phyloP scores from a whole-genome alignment of 306 rosid species.

The Cicer chorassanicum region DNA sequence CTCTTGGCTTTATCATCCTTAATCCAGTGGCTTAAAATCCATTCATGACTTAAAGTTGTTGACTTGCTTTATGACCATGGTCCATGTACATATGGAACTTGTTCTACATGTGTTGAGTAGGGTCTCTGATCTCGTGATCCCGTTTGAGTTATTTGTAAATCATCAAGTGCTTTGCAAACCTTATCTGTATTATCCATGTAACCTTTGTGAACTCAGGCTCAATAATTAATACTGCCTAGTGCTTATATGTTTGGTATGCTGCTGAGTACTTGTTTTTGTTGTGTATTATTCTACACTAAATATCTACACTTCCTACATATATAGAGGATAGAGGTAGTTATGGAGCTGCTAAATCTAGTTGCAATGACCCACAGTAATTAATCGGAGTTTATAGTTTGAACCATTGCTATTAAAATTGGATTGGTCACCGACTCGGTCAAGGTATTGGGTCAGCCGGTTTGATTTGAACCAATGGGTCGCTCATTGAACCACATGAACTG shows the following conservation, averaged over 20 bases:
- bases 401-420: no score
- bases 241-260: conserved; percentile 6
- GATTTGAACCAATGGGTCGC: no score
- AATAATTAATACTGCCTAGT: not conserved
- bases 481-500: no score
- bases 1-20: not conserved
- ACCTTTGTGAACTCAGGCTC: not conserved
- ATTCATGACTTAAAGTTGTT: not conserved
- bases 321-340: conserved; percentile 6
- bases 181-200: not conserved
- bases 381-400: not conserved
- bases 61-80: conserved; percentile 1
- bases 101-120: not conserved
- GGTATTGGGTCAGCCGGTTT: no score
- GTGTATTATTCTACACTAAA: not conserved
- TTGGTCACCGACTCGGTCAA: no score
- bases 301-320: not conserved
- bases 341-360: conserved; percentile 4
- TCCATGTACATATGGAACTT: conserved; percentile 2
- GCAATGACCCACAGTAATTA: conserved; percentile 3
- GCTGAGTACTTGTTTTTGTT: conserved; percentile 27
- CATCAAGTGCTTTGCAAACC: not conserved
- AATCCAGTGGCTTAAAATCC: not conserved
- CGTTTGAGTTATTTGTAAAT: not conserved
- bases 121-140: conserved; percentile 12